These are phyloP conservation scores for Malania oleifera DNA, from an alignment of 164 flowering plant genomes.

Conservation along the genomic window DNA sequence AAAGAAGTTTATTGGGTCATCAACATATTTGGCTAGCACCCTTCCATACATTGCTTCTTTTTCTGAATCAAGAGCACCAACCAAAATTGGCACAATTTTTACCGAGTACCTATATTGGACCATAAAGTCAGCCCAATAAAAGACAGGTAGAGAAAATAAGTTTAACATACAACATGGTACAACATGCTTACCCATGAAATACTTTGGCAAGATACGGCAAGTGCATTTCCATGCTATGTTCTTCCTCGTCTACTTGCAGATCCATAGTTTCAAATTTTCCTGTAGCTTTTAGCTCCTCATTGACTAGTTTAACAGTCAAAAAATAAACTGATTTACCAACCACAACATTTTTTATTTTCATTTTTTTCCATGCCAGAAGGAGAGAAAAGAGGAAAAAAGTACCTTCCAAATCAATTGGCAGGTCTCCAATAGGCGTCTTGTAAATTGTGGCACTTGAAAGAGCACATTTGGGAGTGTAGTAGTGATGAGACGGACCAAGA, in stretches of 20 bases:
- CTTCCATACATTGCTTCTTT: conserved; percentile 83
- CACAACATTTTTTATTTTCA: no score
- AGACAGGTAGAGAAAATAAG: no score
- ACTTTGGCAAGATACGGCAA: conserved; percentile 95
- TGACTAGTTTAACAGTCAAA: conserved; percentile 16
- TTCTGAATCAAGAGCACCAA: conserved; percentile 86
- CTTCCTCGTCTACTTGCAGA: conserved; percentile 90
- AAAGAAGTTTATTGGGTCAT: conserved; percentile 90
- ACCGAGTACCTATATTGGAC: conserved; percentile 50
- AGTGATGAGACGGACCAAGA: conserved; percentile 97
- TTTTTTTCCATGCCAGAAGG: no score
- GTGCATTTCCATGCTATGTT: conserved; percentile 99
- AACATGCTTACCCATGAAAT: conserved; percentile 85
- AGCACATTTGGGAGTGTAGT: conserved; percentile 95
- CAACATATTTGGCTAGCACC: conserved; percentile 84
- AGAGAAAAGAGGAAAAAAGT: conserved; percentile 6
- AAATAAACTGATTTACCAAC: neutral
- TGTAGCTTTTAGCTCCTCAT: conserved; percentile 51
- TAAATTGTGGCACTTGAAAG: conserved; percentile 38
- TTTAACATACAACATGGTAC: no score
- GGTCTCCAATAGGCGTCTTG: conserved; percentile 71
- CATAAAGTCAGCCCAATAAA: conserved; percentile 12
- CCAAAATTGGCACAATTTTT: conserved; percentile 90
- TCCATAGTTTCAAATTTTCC: conserved; percentile 93
- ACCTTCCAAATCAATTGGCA: conserved; percentile 96